phyloP scores from a whole-genome alignment of 2,329 filamentous ascomycete species.

The Pseudogymnoascus destructans region DNA sequence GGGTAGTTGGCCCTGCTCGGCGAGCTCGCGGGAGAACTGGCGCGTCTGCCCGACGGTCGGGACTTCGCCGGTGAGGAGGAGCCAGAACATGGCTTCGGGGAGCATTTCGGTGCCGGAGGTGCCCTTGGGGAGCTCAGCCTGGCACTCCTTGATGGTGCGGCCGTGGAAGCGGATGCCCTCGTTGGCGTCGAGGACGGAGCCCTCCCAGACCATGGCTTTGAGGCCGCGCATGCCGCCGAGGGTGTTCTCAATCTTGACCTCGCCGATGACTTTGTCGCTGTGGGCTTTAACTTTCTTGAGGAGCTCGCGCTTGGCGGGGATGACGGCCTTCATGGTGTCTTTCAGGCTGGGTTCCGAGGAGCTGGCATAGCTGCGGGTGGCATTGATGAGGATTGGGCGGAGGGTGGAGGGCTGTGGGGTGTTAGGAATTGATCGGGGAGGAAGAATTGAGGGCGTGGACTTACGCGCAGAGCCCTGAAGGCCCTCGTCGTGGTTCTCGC shows the following conservation, averaged over 20 bases:
- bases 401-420: constrained; percentile 22
- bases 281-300: constrained; percentile 87
- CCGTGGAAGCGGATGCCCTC: constrained; percentile 98
- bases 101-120: constrained; percentile 91
- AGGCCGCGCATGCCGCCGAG: constrained; percentile 95
- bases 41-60: constrained; percentile 74
- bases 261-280: constrained; percentile 69
- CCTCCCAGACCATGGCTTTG: constrained; percentile 98
- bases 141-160: constrained; percentile 95
- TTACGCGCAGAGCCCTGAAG: constrained; percentile 50
- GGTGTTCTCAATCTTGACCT: constrained; percentile 87
- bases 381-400: constrained; percentile 24
- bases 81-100: constrained; percentile 99
- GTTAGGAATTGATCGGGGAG: constrained; percentile 7
- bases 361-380: constrained; percentile 52
- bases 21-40: constrained; percentile 70
- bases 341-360: constrained; percentile 82
- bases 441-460: constrained; percentile 20
- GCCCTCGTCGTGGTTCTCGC: constrained; percentile 48
- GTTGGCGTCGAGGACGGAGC: constrained; percentile 88
- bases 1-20: constrained; percentile 73
- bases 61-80: constrained; percentile 84
- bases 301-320: constrained; percentile 86
- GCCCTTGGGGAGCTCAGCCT: constrained; percentile 84
- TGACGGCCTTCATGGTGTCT: constrained; percentile 65